These are phyloP conservation scores for Bromus sterilis DNA, from an alignment of 176 grass and related monocot species.

Conservation along the genomic window DNA sequence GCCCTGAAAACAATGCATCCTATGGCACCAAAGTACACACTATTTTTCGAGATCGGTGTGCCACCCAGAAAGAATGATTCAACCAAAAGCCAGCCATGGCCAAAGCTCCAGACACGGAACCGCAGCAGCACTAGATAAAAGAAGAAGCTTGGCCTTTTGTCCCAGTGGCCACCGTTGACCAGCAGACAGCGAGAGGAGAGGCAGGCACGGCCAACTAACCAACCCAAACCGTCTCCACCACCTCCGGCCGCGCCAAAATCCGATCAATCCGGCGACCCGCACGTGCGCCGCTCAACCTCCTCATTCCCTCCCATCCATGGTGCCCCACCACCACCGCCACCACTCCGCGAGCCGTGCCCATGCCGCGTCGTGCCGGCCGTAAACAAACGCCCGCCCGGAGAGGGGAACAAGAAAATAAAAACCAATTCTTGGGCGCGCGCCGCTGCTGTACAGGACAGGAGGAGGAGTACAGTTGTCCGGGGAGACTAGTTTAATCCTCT, in stretches of 20 bases:
- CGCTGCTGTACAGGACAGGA: not conserved
- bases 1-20: no score
- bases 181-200: not conserved
- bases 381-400: slow-evolving; percentile 9
- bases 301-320: not conserved
- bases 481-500: slow-evolving; percentile 36
- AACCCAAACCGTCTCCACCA: slow-evolving; percentile 16
- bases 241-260: slow-evolving; percentile 15
- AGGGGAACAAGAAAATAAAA: not conserved
- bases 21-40: no score
- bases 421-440: not conserved
- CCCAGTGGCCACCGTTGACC: not conserved
- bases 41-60: no score
- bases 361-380: slow-evolving; percentile 1
- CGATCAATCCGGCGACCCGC: not conserved
- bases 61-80: not conserved
- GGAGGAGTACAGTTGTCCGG: slow-evolving; percentile 36
- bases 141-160: not conserved
- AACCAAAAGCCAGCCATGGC: not conserved
- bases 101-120: not conserved
- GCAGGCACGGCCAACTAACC: not conserved
- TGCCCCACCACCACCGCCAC: slow-evolving; percentile 3
- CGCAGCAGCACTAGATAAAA: not conserved
- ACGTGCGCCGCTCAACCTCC: slow-evolving; percentile 22
- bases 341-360: slow-evolving; percentile 3